Evolutionary conservation across 306 rosid species (phyloP).

Genomic region (Vigna radiata): DNA sequence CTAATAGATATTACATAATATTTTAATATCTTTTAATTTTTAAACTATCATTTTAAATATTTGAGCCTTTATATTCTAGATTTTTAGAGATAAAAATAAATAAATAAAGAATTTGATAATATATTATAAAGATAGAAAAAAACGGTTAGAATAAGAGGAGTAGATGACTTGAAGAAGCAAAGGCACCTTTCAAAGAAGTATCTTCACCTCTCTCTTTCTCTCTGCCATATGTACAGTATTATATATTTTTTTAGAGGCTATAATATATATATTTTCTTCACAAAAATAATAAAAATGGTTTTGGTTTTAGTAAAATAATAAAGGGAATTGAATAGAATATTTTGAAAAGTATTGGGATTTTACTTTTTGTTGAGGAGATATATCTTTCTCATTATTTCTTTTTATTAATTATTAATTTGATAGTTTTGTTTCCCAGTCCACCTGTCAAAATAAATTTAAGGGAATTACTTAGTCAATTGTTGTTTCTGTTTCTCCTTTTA

Average conservation of each 20-base stretch:
- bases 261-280: neutral
- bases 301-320: neutral
- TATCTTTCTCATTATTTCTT: slow-evolving; percentile 45
- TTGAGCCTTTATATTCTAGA: no score
- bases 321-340: neutral
- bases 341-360: slow-evolving; percentile 19
- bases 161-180: neutral
- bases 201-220: neutral
- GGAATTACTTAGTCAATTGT: slow-evolving; percentile 62
- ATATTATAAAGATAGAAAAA: neutral
- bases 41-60: no score
- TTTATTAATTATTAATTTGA: slow-evolving; percentile 39
- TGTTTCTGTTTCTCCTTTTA: slow-evolving; percentile 36
- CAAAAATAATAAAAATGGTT: neutral
- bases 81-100: no score
- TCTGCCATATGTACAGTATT: no score
- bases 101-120: no score
- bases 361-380: slow-evolving; percentile 10
- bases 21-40: no score
- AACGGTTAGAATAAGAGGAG: neutral
- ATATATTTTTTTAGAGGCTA: neutral
- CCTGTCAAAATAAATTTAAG: slow-evolving; percentile 45
- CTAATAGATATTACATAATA: no score
- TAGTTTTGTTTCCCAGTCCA: slow-evolving; percentile 32
- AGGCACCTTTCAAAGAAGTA: neutral